These are phyloP conservation scores for Oryza longistaminata DNA, from an alignment of 176 grass and related monocot genomes.

Conservation along the genomic window DNA sequence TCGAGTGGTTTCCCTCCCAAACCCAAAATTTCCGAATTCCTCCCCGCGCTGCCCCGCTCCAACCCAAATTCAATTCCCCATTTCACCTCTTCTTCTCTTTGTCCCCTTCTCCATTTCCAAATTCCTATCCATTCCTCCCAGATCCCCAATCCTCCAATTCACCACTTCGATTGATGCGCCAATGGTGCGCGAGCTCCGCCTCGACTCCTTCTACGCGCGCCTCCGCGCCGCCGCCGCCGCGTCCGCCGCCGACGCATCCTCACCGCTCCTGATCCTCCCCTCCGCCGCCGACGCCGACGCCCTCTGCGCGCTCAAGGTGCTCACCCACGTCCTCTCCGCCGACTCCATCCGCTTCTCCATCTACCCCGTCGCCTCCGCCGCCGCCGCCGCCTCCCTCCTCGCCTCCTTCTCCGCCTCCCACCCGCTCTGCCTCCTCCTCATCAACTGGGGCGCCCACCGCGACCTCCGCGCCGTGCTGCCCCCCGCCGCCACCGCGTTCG, in stretches of 20 bases:
- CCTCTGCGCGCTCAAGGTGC: slow-evolving; percentile 63
- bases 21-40: slow-evolving; percentile 27
- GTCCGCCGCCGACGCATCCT: slow-evolving; percentile 18
- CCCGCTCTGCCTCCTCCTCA: slow-evolving; percentile 53
- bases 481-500: slow-evolving; percentile 48
- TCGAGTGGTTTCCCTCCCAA: slow-evolving; percentile 14
- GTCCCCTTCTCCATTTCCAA: not conserved
- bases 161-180: not conserved
- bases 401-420: slow-evolving; percentile 40
- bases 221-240: slow-evolving; percentile 55
- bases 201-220: slow-evolving; percentile 67
- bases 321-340: slow-evolving; percentile 71
- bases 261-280: slow-evolving; percentile 77
- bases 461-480: slow-evolving; percentile 64
- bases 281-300: slow-evolving; percentile 82
- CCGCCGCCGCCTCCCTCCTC: slow-evolving; percentile 36
- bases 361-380: slow-evolving; percentile 63
- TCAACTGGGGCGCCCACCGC: slow-evolving; percentile 85
- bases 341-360: slow-evolving; percentile 38
- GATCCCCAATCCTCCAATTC: too few relatives aligned
- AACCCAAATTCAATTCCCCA: too few relatives aligned
- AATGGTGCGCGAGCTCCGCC: slow-evolving; percentile 70
- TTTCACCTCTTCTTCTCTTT: not conserved
- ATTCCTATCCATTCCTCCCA: not conserved
- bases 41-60: not conserved